These are phyloP conservation scores for Aspergillus kassunensis DNA, from an alignment of 495 filamentous ascomycete genomes.

Conservation along the genomic window DNA sequence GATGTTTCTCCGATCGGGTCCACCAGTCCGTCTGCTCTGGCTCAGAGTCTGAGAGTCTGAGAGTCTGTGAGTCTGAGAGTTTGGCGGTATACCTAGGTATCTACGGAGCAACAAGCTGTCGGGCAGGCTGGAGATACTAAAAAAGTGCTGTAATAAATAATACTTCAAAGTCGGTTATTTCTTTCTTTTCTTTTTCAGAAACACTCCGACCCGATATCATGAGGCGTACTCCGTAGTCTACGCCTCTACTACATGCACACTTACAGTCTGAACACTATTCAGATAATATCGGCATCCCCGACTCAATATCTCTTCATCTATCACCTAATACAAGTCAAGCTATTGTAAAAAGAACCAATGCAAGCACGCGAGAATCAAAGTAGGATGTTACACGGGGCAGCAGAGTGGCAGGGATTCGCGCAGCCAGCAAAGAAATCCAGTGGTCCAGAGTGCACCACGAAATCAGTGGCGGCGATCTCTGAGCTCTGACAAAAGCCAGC, in stretches of 20 bases:
- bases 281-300: too few relatives aligned
- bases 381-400: slow-evolving; percentile 30
- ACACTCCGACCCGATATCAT: neutral
- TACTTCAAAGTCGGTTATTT: too few relatives aligned
- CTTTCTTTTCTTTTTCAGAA: slow-evolving; percentile 1
- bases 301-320: too few relatives aligned
- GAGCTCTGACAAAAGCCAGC: neutral
- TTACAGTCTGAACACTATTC: neutral
- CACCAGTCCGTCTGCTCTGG: too few relatives aligned
- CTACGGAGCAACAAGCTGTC: too few relatives aligned
- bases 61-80: too few relatives aligned
- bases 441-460: slow-evolving; percentile 41
- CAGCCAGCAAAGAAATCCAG: slow-evolving; percentile 24
- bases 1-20: too few relatives aligned
- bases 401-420: slow-evolving; percentile 23
- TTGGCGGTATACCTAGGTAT: too few relatives aligned
- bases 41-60: too few relatives aligned
- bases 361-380: slow-evolving; percentile 22
- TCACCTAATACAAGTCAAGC: too few relatives aligned
- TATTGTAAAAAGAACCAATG: slow-evolving; percentile 14
- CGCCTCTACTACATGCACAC: too few relatives aligned
- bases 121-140: neutral
- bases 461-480: slow-evolving; percentile 26
- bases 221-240: too few relatives aligned
- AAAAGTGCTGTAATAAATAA: neutral